Conservation (phyloP, 176 grass and related monocot species). For the Themeda triandra region DNA sequence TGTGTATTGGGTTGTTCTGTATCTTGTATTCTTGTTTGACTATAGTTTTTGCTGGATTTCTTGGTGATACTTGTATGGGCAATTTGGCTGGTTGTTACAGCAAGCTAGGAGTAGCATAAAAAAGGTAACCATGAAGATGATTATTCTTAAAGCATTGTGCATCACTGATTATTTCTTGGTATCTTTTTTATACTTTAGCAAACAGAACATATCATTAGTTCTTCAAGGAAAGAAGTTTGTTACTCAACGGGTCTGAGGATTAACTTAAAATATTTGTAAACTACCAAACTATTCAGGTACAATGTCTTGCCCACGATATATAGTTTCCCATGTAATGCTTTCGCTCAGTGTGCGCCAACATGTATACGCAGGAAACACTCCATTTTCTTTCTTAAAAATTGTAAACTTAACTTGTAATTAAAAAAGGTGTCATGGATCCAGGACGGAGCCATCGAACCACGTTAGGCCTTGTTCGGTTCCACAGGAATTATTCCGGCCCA, state of each 20-base stretch:
- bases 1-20: not conserved
- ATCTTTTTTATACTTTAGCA: not conserved
- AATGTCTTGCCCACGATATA: not conserved
- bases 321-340: too few relatives aligned
- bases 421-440: too few relatives aligned
- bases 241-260: not conserved
- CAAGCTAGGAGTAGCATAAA: not conserved
- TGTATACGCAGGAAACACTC: too few relatives aligned
- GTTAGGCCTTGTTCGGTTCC: too few relatives aligned
- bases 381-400: too few relatives aligned
- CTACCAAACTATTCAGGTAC: not conserved
- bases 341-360: too few relatives aligned
- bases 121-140: not conserved
- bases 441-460: too few relatives aligned
- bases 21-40: not conserved
- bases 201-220: not conserved
- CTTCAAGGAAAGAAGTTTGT: not conserved
- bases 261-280: not conserved
- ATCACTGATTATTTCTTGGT: not conserved
- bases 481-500: too few relatives aligned
- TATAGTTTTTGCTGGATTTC: not conserved
- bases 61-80: too few relatives aligned
- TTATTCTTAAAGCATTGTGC: not conserved
- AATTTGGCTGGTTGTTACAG: not conserved
- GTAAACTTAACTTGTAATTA: too few relatives aligned